Conservation (phyloP, 371 early-diverging fungal genomes). For the Haplosporangium sp. region DNA sequence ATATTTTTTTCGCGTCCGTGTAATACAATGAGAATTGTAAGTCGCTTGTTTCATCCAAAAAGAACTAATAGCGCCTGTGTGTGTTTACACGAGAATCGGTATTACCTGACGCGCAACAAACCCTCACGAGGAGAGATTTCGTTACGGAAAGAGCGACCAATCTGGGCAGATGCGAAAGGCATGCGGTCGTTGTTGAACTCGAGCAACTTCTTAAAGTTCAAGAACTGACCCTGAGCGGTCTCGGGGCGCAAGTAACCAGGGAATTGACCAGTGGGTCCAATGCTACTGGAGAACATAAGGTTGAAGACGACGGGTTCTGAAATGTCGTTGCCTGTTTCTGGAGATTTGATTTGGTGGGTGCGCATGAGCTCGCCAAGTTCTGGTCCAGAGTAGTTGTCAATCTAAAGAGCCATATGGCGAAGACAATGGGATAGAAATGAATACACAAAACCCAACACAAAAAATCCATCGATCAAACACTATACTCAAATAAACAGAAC, state of each 20-base stretch:
- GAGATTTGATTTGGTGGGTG: constrained; percentile 90
- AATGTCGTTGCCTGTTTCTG: constrained; percentile 93
- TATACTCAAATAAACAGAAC: no score
- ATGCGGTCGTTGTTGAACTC: constrained; percentile 98
- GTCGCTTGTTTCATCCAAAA: no score
- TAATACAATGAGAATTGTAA: neutral
- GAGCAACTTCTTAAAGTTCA: constrained; percentile 97
- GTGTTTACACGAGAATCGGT: neutral
- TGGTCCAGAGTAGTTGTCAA: constrained; percentile 93
- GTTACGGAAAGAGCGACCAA: constrained; percentile 99
- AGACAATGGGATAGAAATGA: no score
- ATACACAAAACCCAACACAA: no score
- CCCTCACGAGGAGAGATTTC: constrained; percentile 99
- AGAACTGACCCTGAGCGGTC: constrained; percentile 99
- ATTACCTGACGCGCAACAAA: constrained; percentile 95
- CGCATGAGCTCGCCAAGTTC: constrained; percentile 91
- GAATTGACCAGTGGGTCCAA: constrained; percentile 98
- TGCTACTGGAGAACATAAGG: constrained; percentile 98
- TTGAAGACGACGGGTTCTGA: constrained; percentile 96
- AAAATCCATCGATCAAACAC: no score
- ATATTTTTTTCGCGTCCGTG: neutral
- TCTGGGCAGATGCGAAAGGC: constrained; percentile 99
- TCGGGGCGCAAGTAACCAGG: constrained; percentile 97
- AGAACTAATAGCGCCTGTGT: no score
- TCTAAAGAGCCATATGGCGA: no score